These are phyloP conservation scores for Penicillium lagena DNA, from an alignment of 495 filamentous ascomycete species.

Conservation along the genomic window DNA sequence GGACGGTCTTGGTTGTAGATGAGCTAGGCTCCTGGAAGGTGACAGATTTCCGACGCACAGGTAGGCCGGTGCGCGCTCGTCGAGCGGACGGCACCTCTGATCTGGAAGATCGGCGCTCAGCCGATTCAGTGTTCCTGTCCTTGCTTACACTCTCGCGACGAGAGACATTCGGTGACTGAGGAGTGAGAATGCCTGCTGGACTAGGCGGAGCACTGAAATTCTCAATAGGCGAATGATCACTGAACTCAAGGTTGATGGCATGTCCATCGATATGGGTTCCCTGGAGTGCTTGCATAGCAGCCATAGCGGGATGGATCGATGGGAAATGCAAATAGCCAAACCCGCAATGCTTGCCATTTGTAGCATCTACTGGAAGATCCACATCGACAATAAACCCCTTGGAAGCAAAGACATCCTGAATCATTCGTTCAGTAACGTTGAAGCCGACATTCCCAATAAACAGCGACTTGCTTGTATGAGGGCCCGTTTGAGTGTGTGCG, in stretches of 20 bases:
- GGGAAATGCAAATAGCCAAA: constrained; percentile 85
- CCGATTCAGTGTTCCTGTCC: too few relatives aligned
- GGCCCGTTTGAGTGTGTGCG: constrained; percentile 32
- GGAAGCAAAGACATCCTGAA: constrained; percentile 70
- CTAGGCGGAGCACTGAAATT: constrained; percentile 1
- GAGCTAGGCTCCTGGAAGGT: constrained; percentile 6
- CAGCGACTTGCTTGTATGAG: constrained; percentile 65
- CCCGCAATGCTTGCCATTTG: constrained; percentile 76
- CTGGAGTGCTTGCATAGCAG: constrained; percentile 65
- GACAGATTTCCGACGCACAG: constrained; percentile 13
- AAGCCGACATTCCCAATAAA: constrained; percentile 93
- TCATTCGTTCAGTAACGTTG: constrained; percentile 63
- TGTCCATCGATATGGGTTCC: constrained; percentile 75
- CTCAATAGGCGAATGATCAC: constrained; percentile 32
- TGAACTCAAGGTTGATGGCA: constrained; percentile 81
- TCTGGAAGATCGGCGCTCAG: too few relatives aligned
- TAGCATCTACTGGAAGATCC: constrained; percentile 78
- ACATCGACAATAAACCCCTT: constrained; percentile 66
- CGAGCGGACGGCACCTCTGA: neutral
- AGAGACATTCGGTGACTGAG: too few relatives aligned
- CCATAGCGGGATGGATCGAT: constrained; percentile 70
- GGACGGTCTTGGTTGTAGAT: neutral
- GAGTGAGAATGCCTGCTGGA: neutral
- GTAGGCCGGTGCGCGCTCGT: neutral
- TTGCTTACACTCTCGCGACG: too few relatives aligned